Conservation (phyloP, 2,329 filamentous ascomycete genomes). For the Torrubiella hemipterigena region DNA sequence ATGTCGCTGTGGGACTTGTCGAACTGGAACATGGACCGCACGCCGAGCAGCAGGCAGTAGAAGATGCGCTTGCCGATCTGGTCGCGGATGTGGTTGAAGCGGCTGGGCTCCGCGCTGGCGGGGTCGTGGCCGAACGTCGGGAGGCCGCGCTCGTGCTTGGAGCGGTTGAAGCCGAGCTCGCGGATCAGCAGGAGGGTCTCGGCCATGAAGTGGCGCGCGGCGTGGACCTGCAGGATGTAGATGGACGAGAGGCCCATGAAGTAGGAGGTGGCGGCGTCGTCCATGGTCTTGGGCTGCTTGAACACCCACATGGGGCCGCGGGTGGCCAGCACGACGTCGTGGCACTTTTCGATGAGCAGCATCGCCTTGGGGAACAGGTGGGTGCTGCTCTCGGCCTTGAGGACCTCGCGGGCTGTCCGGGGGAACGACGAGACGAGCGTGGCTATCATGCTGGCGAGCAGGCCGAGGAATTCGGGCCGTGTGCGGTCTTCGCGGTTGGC, state of each 20-base stretch:
- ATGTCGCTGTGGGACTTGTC: slow-evolving; percentile 61
- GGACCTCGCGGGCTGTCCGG: slow-evolving; percentile 54
- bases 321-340: slow-evolving; percentile 55
- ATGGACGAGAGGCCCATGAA: slow-evolving; percentile 56
- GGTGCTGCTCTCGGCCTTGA: slow-evolving; percentile 53
- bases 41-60: slow-evolving; percentile 68
- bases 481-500: slow-evolving; percentile 53
- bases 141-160: slow-evolving; percentile 28
- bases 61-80: slow-evolving; percentile 71
- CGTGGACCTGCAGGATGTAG: slow-evolving; percentile 56
- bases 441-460: slow-evolving; percentile 65
- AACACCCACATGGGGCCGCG: slow-evolving; percentile 42
- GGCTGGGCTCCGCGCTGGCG: slow-evolving; percentile 25
- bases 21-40: slow-evolving; percentile 67
- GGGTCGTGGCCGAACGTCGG: slow-evolving; percentile 27
- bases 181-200: slow-evolving; percentile 59
- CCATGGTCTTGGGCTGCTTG: slow-evolving; percentile 34
- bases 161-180: slow-evolving; percentile 52
- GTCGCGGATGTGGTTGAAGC: slow-evolving; percentile 58
- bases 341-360: slow-evolving; percentile 58
- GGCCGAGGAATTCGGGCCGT: slow-evolving; percentile 54
- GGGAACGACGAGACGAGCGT: slow-evolving; percentile 66
- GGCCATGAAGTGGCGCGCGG: slow-evolving; percentile 59
- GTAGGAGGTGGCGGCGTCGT: slow-evolving; percentile 60
- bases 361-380: slow-evolving; percentile 57